Evolutionary conservation across 192 early-diverging fungal genomes (phyloP), one percentile per base, ranked within the genome.

Genomic region (Podila epicladia): DNA sequence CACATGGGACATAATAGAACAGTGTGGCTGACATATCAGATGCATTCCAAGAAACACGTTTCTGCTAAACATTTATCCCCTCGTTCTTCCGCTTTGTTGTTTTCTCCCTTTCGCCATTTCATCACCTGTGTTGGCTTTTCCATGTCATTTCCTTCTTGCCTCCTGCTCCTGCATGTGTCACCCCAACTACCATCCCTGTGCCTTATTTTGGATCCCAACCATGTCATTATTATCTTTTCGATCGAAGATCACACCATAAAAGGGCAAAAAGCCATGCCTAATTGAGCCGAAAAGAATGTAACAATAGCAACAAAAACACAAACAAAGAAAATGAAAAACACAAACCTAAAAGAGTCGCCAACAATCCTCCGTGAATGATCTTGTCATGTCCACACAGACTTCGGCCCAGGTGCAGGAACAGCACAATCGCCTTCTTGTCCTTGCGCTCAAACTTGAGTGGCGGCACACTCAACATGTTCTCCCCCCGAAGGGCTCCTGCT

Each of bases 291-390:
- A 11, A 55, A 55, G 12, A 2, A 0, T 2, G 13, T 31, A 22
- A 49, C 35, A 37, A 37, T 9, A 53, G 33, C 65, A 53, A 29
- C 29, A 8, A 55, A 19, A 28, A 26, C 62, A n/a, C n/a, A n/a
- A 58, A 45, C 32, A 32, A 49, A 19, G 11, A 33, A 60, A 17
- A 37, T 9, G 58, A 45, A 58, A 58, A 31, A 50, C 17, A 70
- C 68, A n/a, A 72, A 79, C 75, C 75, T 5, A 79, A 38, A 41
- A 94, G 67, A 5, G 93, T 94, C 0, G 93, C 92, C 63, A 90
- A 83, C 17, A 94, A 83, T 32, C 92, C 94, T 37, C 95, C 95
- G 75, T 96, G 95, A 37, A 94, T 87, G 72, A 96, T 94, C 62
- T 87, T 84, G 35, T 91, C 86, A 82, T 96, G 95, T 9, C 95